These are phyloP conservation scores for Antitrichia curtipendula DNA, from an alignment of 225 moss, liverwort and hornwort species.

Conservation along the genomic window DNA sequence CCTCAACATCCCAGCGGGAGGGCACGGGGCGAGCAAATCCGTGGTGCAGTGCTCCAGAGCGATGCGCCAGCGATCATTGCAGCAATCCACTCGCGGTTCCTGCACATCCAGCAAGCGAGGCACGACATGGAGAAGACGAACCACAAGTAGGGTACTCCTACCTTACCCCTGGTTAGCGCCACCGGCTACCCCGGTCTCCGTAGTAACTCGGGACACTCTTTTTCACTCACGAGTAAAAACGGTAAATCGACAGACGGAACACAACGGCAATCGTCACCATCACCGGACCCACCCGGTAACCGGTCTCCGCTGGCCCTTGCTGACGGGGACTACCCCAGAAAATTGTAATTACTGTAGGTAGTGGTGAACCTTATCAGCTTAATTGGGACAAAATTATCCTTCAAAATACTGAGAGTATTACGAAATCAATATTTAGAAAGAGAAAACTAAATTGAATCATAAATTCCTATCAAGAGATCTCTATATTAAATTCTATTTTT, in stretches of 20 bases:
- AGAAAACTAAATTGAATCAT: background rate
- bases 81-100: constrained; percentile 2
- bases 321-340: background rate
- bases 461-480: background rate
- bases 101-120: constrained; percentile 1
- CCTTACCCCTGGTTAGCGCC: constrained; percentile 37
- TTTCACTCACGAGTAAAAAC: background rate
- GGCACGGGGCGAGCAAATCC: background rate
- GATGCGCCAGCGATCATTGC: constrained; percentile 15
- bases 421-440: background rate
- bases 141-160: constrained; percentile 35
- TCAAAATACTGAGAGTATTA: too few relatives aligned
- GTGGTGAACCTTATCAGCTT: background rate
- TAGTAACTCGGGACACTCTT: background rate
- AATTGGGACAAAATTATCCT: background rate
- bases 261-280: background rate
- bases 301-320: background rate
- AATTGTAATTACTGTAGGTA: background rate
- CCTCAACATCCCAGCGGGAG: background rate
- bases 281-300: background rate
- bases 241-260: background rate
- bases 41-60: background rate
- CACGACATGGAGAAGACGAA: constrained; percentile 28
- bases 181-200: background rate
- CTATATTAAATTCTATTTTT: background rate